Evolutionary conservation across 495 filamentous ascomycete genomes (phyloP).

Genomic region (Cudoniella acicularis): DNA sequence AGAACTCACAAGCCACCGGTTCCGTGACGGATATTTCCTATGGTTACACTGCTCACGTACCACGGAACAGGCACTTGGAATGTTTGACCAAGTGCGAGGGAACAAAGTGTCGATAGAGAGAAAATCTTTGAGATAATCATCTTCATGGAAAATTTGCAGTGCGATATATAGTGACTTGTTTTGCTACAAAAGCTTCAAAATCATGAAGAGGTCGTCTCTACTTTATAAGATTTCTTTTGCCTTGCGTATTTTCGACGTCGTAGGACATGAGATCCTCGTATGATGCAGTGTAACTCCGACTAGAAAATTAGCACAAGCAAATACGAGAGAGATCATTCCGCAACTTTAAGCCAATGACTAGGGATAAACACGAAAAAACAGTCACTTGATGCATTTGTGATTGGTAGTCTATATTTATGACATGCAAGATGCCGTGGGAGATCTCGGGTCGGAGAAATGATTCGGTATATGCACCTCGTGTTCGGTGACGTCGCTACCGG

Average conservation of each 20-base stretch:
- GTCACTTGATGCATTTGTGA: background rate
- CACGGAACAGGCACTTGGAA: conserved; percentile 16
- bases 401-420: background rate
- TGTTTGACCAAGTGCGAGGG: background rate
- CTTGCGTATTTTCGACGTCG: too few species aligned
- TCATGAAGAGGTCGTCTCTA: too few species aligned
- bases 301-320: background rate
- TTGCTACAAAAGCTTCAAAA: too few species aligned
- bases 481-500: background rate
- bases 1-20: conserved; percentile 16
- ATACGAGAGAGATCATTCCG: background rate
- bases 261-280: background rate
- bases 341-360: background rate
- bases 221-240: too few species aligned
- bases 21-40: conserved; percentile 17
- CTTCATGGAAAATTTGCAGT: too few species aligned
- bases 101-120: background rate
- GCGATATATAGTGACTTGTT: too few species aligned
- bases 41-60: conserved; percentile 5
- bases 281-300: background rate
- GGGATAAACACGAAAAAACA: background rate
- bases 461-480: background rate
- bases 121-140: background rate
- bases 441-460: background rate
- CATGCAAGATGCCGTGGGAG: background rate